Evolutionary conservation across 108 stramenopile genomes (phyloP).

Genomic region (Fragilariopsis cylindrus): DNA sequence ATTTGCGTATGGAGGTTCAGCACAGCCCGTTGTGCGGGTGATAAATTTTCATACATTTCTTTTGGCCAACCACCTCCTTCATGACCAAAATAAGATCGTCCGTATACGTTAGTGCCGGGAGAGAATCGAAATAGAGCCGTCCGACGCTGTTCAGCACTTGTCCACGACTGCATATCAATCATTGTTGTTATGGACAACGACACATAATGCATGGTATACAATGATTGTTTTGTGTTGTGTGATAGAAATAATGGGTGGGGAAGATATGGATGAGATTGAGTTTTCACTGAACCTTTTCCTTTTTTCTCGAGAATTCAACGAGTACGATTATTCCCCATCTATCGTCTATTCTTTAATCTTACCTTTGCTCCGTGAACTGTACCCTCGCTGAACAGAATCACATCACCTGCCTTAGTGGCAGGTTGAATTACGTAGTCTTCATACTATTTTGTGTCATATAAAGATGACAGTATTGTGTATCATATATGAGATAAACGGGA

Average conservation of each 20-base stretch:
- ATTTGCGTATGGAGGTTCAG: slow-evolving; percentile 89
- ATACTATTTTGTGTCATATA: slow-evolving; percentile 15
- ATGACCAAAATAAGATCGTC: slow-evolving; percentile 83
- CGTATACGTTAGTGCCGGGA: slow-evolving; percentile 81
- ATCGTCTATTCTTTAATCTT: neutral
- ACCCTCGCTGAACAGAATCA: slow-evolving; percentile 88
- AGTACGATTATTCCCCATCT: neutral
- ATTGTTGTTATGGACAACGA: no score
- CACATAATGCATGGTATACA: no score
- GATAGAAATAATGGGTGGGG: no score
- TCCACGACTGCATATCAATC: slow-evolving; percentile 57
- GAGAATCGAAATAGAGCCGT: slow-evolving; percentile 87
- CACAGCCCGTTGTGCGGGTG: slow-evolving; percentile 79
- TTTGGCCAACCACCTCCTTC: slow-evolving; percentile 79
- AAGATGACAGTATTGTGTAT: no score
- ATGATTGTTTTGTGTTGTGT: no score
- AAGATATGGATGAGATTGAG: no score
- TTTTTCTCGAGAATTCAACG: no score
- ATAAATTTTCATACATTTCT: slow-evolving; percentile 76
- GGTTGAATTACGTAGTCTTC: slow-evolving; percentile 83
- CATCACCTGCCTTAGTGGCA: slow-evolving; percentile 91
- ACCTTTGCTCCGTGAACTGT: slow-evolving; percentile 89
- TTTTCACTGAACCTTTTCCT: no score
- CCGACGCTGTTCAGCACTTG: slow-evolving; percentile 57
- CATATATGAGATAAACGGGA: no score